Base-by-base conservation (phyloP, 495 filamentous ascomycete species). In the Pyrenula aspistea region DNA sequence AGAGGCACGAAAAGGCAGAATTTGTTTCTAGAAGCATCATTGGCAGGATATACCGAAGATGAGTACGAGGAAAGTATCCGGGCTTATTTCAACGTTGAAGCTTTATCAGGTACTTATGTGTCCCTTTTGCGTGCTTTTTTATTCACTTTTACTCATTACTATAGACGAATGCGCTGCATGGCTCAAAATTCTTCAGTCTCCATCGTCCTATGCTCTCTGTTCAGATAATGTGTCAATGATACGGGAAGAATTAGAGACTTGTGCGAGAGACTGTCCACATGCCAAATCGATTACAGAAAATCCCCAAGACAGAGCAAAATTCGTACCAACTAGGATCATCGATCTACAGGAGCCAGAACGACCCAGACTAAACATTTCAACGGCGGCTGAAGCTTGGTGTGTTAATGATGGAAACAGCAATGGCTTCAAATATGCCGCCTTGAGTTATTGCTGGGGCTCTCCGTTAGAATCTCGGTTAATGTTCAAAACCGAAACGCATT, bases 381-480 rank as follows among this genome's bases (percentile, higher is more conserved):
- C 31, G 15, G n/a, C n/a, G n/a, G n/a, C n/a, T n/a, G n/a, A n/a
- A n/a, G n/a, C n/a, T n/a, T n/a, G n/a, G n/a, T n/a, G n/a, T n/a
- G n/a, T n/a, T n/a, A 19, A 11, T 19, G 19, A 48, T 11, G 42
- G 42, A 11, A 20, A 52, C 22, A 4, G 10, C 8, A 20, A 20
- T 20, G 22, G 20, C n/a, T 20, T 52, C 50, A 52, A 55, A 55
- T 55, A 55, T 55, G 53, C 25, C n/a, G 53, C 53, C 25, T 22
- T 55, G 24, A 55, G 53, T 31, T 55, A 55, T 55, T 55, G 53
- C 53, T 55, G 53, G 53, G 53, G 53, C 12, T 4, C 22, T 12
- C 4, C 2, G 19, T 20, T 10, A 8, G 50, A 52, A 10, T 8
- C 50, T 21, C 19, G 20, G 19, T 52, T 19, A 19, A 52, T 52